Percentiles rank a stretch among this genome's conserved stretches.
These are phyloP conservation scores for Poronia punctata DNA, from an alignment of 495 filamentous ascomycete species.

Conservation along the genomic window DNA sequence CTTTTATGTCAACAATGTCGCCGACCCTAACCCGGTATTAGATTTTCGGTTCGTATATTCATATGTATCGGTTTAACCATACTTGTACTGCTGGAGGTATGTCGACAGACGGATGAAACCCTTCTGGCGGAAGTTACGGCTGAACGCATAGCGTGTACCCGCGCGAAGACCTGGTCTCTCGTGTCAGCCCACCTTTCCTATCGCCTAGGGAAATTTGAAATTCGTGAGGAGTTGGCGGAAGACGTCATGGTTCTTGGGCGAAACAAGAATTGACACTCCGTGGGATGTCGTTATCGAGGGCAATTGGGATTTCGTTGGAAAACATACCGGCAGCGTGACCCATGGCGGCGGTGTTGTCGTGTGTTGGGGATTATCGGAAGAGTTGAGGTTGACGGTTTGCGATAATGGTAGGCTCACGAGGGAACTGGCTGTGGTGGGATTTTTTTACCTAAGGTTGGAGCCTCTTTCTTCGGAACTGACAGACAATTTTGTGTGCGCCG, in stretches of 20 bases:
- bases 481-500: slow-evolving; percentile 12
- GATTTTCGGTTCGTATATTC: slow-evolving; percentile 8
- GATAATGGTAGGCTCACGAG: slow-evolving; percentile 14
- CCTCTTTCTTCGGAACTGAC: slow-evolving; percentile 5
- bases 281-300: not conserved
- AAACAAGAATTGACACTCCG: not conserved
- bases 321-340: slow-evolving; percentile 84
- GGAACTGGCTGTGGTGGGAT: slow-evolving; percentile 21
- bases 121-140: slow-evolving; percentile 85
- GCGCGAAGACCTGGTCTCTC: slow-evolving; percentile 4
- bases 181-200: too few species aligned
- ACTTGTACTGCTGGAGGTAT: slow-evolving; percentile 89
- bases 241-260: not conserved
- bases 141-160: slow-evolving; percentile 72
- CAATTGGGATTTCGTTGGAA: not conserved
- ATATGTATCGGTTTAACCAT: slow-evolving; percentile 20
- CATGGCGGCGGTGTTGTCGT: slow-evolving; percentile 54
- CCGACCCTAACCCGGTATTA: slow-evolving; percentile 63
- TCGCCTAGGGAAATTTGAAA: too few species aligned
- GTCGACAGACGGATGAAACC: slow-evolving; percentile 85
- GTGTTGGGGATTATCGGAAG: slow-evolving; percentile 29
- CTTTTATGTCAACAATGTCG: slow-evolving; percentile 95
- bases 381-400: slow-evolving; percentile 29
- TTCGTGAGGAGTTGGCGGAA: not conserved
- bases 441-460: slow-evolving; percentile 8